phyloP scores from a whole-genome alignment of 306 rosid genomes.

The Prunus mongolica region DNA sequence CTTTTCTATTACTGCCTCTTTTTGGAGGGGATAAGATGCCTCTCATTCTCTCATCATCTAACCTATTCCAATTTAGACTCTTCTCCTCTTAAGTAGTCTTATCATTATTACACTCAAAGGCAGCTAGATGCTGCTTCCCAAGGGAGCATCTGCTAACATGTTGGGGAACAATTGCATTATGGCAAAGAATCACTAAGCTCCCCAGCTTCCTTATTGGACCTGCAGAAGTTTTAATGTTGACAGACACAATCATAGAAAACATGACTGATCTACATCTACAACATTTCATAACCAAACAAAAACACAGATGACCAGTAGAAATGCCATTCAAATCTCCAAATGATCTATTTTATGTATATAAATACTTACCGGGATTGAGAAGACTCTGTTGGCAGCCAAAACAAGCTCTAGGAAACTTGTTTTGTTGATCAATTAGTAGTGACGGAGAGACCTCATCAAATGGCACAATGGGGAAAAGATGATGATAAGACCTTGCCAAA shows the following conservation, averaged over 20 bases:
- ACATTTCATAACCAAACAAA: not conserved
- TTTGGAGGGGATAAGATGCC: not conserved
- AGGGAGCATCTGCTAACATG: not conserved
- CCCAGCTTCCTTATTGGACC: not conserved
- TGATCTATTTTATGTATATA: not conserved
- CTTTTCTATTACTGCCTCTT: not conserved
- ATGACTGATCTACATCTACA: not conserved
- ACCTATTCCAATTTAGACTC: not conserved
- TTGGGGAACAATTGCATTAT: not conserved
- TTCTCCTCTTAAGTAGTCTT: too few relatives aligned
- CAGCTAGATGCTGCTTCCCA: not conserved
- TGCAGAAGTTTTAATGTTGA: not conserved
- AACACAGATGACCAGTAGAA: not conserved
- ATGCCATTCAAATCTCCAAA: not conserved
- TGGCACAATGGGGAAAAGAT: slow-evolving; percentile 91
- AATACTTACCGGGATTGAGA: slow-evolving; percentile 51
- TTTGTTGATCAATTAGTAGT: slow-evolving; percentile 38
- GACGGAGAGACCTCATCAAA: slow-evolving; percentile 71
- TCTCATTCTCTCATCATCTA: too few relatives aligned
- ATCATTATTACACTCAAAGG: not conserved
- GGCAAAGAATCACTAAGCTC: not conserved
- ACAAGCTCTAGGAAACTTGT: slow-evolving; percentile 49
- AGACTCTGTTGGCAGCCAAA: slow-evolving; percentile 92
- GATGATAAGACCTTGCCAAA: slow-evolving; percentile 96
- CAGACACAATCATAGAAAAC: not conserved